Evolutionary conservation across 306 rosid genomes (phyloP), one percentile per base, ranked within the genome.

Genomic region (Psophocarpus tetragonolobus): DNA sequence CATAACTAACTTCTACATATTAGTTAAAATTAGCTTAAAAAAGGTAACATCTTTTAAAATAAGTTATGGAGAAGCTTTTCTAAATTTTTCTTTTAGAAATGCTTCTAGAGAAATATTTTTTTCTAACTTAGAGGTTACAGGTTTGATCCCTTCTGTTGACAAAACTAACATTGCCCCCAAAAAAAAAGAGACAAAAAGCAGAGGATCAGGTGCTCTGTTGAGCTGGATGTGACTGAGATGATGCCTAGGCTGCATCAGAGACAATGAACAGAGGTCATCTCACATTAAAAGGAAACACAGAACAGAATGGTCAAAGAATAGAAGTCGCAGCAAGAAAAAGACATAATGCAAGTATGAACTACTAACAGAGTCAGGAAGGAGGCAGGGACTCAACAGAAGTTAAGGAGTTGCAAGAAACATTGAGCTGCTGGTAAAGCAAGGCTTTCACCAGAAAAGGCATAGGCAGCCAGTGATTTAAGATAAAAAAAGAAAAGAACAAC

Each of bases 271-370:
- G 61, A 30, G 47, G 33, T n/a, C 58, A 32, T 26, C 20, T n/a
- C 32, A 27, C 18, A 24, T 8, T 8, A 27, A 42, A 74, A 17
- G 6, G 2, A 15, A 5, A 44, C 32, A 9, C 11, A 9, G 27
- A 23, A 50, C 5, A 1, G 12, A 50, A 71, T 71, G 15, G 60
- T n/a, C 2, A 4, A 26, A 44, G 15, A 48, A 18, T 12, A 45
- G 23, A 62, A 44, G 5, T 62, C 32, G 47, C n/a, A 23, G 39
- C 66, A 29, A 60, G 29, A 53, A 53, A 21, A 20, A 11, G 60
- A 29, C 27, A 53, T 27, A 27, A 13, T 58, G 48, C 68, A 32
- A 45, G 71, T 44, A 47, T 58, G 62, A 75, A 62, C 70, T 60
- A 74, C 17, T 30, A 39, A 41, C 26, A 29, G 44, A n/a, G 48